phyloP scores from a whole-genome alignment of 179 eudicot species.

The Vitellaria paradoxa region DNA sequence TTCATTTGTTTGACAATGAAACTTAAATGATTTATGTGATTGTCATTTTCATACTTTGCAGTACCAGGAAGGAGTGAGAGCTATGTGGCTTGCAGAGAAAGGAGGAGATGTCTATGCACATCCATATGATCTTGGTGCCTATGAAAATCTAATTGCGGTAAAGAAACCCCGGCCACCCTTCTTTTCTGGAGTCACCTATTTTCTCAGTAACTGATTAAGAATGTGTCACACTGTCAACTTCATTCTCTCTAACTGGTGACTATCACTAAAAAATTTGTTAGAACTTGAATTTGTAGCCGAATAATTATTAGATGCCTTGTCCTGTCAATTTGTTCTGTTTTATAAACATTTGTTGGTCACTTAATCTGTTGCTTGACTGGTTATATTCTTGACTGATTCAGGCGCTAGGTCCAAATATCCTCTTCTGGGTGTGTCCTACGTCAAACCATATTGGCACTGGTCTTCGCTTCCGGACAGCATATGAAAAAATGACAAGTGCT shows the following conservation, averaged over 20 bases:
- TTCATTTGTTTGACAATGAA: not conserved
- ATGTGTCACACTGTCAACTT: not conserved
- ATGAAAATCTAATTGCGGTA: slow-evolving; percentile 69
- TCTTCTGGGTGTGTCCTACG: slow-evolving; percentile 78
- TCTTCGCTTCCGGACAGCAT: slow-evolving; percentile 62
- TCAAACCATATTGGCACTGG: slow-evolving; percentile 72
- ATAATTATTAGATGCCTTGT: not conserved
- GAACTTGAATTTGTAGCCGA: not conserved
- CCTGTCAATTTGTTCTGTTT: not conserved
- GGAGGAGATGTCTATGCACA: slow-evolving; percentile 87
- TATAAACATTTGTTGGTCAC: not conserved
- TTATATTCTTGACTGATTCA: slow-evolving; percentile 26
- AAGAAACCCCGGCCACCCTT: slow-evolving; percentile 14
- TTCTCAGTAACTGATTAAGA: not conserved
- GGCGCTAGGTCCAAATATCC: slow-evolving; percentile 81
- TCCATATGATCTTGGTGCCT: slow-evolving; percentile 92
- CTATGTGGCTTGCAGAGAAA: slow-evolving; percentile 95
- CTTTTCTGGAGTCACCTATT: not conserved
- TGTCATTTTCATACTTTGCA: slow-evolving; percentile 21
- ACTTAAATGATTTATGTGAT: not conserved
- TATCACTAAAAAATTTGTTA: not conserved
- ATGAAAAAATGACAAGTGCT: slow-evolving; percentile 41
- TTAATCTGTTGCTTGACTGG: not conserved
- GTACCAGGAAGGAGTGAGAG: slow-evolving; percentile 98
- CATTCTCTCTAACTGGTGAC: not conserved